Percentiles rank a stretch among this genome's conserved stretches.
These are phyloP conservation scores for Pyrrhoderma lamaoense DNA, from an alignment of 1,284 basidiomycete species.

Conservation along the genomic window DNA sequence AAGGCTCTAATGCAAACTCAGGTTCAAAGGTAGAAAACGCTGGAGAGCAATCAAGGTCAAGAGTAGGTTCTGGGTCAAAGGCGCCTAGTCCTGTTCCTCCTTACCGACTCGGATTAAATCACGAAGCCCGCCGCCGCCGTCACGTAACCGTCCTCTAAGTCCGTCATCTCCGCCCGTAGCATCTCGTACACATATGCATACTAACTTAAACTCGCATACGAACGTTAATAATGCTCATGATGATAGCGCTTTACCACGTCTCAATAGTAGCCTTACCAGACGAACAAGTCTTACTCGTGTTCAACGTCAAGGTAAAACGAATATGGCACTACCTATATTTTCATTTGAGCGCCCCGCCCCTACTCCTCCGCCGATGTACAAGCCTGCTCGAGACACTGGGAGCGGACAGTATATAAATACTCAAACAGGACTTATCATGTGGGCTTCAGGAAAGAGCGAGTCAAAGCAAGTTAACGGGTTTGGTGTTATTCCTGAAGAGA, in stretches of 20 bases:
- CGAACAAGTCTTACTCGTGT: conserved; percentile 4
- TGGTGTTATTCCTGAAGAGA: conserved; percentile 35
- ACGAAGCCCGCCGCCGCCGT: conserved; percentile 10
- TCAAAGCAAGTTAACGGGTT: conserved; percentile 35
- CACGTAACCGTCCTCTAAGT: conserved; percentile 10
- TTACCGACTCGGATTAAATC: conserved; percentile 5
- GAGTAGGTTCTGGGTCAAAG: conserved; percentile 1
- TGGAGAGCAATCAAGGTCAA: neutral
- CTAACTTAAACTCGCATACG: conserved; percentile 6
- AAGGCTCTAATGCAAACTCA: conserved; percentile 7
- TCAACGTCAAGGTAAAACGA: neutral
- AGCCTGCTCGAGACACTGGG: conserved; percentile 3
- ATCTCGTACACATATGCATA: conserved; percentile 2
- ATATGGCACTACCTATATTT: conserved; percentile 10
- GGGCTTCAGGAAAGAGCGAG: conserved; percentile 46
- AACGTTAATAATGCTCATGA: neutral
- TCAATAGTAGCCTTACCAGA: conserved; percentile 12
- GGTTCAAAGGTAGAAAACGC: neutral
- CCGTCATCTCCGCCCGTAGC: conserved; percentile 4
- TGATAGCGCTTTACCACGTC: conserved; percentile 14
- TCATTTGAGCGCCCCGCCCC: conserved; percentile 14
- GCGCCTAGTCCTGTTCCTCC: conserved; percentile 15
- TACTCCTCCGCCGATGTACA: conserved; percentile 1
- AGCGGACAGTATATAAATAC: conserved; percentile 14
- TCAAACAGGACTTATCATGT: conserved; percentile 24